Evolutionary conservation across 2,329 filamentous ascomycete species (phyloP), one percentile per base, ranked within the genome.

Genomic region (Pezicula radicicola): DNA sequence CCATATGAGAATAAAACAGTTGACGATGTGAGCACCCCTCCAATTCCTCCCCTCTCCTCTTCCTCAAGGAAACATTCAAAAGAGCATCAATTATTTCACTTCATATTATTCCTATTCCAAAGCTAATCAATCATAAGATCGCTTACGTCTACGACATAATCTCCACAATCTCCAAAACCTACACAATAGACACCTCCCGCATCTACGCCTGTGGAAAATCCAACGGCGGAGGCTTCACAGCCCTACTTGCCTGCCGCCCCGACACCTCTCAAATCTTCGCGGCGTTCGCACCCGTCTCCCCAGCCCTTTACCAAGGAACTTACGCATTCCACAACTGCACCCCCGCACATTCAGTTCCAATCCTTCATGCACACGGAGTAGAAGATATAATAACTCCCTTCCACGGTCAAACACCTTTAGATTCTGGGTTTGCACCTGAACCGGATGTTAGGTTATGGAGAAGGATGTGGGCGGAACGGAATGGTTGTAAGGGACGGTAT

Each of bases 141-240:
- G 54, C 55, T 27, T 63, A 63, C 45, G 58, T 63, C 10, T 59
- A 57, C 50, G 60, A 63, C 42, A 58, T 61, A 10, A 56, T 63
- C 42, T 28, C 48, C 12, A 52, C 50, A 30, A 55, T 62, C 28
- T 57, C 58, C 8, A 35, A 50, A 39, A 55, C 55, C 15, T 63
- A 63, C 53, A 59, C 18, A 2, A 67, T 76, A 54, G 71, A 75
- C 46, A 49, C 62, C 4, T 54, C 61, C 4, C 68, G 68, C 9
- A 64, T 75, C 44, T 76, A 73, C 57, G 73, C 72, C n/a, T 64
- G 66, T 5, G 74, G 74, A 0, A 73, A 73, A 52, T 72, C 69
- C 18, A 74, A 75, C 51, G 73, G 74, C n/a, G 74, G 68, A 3
- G 74, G 73, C 12, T 66, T 70, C 15, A 68, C 67, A 1, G 64